Conservation (phyloP, 495 filamentous ascomycete genomes). For the Neurospora intermedia region DNA sequence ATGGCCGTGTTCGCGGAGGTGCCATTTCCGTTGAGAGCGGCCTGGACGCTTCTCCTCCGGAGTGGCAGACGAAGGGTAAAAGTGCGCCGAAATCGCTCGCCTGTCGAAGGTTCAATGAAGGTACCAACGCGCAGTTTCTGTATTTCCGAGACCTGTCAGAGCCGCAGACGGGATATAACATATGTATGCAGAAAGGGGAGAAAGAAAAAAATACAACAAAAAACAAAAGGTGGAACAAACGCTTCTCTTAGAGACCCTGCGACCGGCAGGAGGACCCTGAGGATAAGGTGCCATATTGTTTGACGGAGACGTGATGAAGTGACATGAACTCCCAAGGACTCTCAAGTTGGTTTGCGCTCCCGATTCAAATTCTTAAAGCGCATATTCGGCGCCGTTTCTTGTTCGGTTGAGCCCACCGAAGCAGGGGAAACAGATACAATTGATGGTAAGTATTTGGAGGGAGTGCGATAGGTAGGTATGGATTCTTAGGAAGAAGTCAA, state of each 20-base stretch:
- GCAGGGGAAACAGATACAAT: background rate
- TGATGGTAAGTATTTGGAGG: background rate
- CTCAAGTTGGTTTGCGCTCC: slow-evolving; percentile 1
- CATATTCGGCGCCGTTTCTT: background rate
- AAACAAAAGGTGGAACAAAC: slow-evolving; percentile 9
- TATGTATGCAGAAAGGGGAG: background rate
- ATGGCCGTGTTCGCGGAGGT: slow-evolving; percentile 5
- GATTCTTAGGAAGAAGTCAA: background rate
- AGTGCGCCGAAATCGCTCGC: slow-evolving; percentile 47
- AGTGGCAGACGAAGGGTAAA: slow-evolving; percentile 40
- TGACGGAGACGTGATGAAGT: slow-evolving; percentile 6
- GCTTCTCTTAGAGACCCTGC: slow-evolving; percentile 25
- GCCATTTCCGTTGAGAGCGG: slow-evolving; percentile 11
- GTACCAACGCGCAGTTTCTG: slow-evolving; percentile 52
- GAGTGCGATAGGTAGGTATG: background rate
- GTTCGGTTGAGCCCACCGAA: background rate
- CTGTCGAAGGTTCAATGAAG: slow-evolving; percentile 48
- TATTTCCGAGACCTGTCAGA: background rate
- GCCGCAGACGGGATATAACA: background rate
- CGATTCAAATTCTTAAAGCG: background rate
- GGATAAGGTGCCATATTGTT: background rate
- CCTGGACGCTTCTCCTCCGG: slow-evolving; percentile 9
- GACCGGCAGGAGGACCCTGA: slow-evolving; percentile 9
- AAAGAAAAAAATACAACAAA: background rate
- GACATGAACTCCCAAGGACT: background rate